Evolutionary conservation across 768 basidiomycete genomes (phyloP).

Genomic region (Pisolithus orientalis): DNA sequence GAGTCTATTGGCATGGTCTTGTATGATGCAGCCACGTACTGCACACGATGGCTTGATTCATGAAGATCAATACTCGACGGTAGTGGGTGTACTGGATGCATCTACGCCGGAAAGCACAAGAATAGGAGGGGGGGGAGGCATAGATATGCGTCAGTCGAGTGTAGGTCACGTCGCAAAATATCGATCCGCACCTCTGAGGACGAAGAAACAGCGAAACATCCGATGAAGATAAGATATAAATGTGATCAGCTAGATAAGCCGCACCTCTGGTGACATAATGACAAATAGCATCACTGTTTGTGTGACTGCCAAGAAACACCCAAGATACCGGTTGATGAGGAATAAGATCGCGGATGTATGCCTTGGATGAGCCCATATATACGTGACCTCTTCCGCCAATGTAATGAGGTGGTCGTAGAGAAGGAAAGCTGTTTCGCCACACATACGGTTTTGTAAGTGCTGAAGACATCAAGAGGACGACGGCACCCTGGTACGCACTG

Average conservation of each 20-base stretch:
- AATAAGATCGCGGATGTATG: slow-evolving; percentile 37
- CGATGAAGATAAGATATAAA: background rate
- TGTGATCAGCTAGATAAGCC: background rate
- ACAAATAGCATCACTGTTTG: slow-evolving; percentile 25
- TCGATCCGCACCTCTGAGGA: slow-evolving; percentile 1
- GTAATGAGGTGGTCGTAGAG: slow-evolving; percentile 28
- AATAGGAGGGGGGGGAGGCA: background rate
- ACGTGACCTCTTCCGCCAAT: slow-evolving; percentile 32
- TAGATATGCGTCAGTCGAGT: background rate
- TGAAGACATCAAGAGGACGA: background rate
- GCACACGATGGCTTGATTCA: slow-evolving; percentile 41
- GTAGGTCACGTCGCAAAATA: background rate
- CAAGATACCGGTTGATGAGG: slow-evolving; percentile 44
- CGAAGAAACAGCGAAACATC: background rate
- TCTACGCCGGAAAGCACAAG: slow-evolving; percentile 17
- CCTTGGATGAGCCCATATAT: slow-evolving; percentile 40
- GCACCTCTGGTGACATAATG: slow-evolving; percentile 9
- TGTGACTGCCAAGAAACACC: slow-evolving; percentile 34
- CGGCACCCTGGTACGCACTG: background rate
- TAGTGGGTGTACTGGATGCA: slow-evolving; percentile 34
- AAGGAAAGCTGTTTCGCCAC: slow-evolving; percentile 14
- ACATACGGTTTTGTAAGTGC: background rate
- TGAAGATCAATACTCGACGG: slow-evolving; percentile 36
- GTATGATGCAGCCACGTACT: slow-evolving; percentile 27
- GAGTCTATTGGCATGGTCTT: background rate